Evolutionary conservation across 495 filamentous ascomycete genomes (phyloP), one percentile per base, ranked within the genome.

Genomic region (Penicillium goetzii): DNA sequence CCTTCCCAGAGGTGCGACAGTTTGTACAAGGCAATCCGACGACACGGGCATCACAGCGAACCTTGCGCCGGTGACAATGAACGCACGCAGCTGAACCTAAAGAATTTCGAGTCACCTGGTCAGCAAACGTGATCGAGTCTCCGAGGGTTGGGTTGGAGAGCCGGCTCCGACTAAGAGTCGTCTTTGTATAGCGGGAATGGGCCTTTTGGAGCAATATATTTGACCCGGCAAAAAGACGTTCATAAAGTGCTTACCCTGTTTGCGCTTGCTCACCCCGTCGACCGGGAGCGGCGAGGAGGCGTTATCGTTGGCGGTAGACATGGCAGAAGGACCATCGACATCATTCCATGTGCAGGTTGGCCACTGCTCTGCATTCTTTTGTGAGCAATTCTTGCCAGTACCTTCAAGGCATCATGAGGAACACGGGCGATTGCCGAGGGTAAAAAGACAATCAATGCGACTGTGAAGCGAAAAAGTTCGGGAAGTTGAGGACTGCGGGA

Each of bases 41-140:
- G 15, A 74, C 33, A 54, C 78, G 78, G 45, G 80, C 78, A 70
- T 82, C 80, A 56, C 80, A 82, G 66, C 78, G 78, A 55, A 82
- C 78, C 68, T 82, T 82, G 61, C 80, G 78, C 57, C 80, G 77
- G 68, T 82, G 80, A 52, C 80, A 82, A 62, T 82, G 80, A 34
- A 81, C 67, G 53, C 80, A 82, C 50, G 80, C 80, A 8, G 78
- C 78, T 9, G 76, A 74, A 61, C 76, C 78, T 80, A 68, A 54
- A 34, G 65, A 33, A 61, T 62, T 68, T 68, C 53, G 58, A 69
- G 60, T 63, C 63, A 65, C 58, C 49, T 4, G 28, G 53, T 71
- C 41, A 72, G 65, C 59, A 12, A 59, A 36, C 30, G 26, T 41
- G 40, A 23, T 33, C 36, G 51, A 47, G 25, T 30, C 47, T 30